Evolutionary conservation across 176 grass and related monocot genomes (phyloP).

Genomic region (Eremochloa ophiuroides): DNA sequence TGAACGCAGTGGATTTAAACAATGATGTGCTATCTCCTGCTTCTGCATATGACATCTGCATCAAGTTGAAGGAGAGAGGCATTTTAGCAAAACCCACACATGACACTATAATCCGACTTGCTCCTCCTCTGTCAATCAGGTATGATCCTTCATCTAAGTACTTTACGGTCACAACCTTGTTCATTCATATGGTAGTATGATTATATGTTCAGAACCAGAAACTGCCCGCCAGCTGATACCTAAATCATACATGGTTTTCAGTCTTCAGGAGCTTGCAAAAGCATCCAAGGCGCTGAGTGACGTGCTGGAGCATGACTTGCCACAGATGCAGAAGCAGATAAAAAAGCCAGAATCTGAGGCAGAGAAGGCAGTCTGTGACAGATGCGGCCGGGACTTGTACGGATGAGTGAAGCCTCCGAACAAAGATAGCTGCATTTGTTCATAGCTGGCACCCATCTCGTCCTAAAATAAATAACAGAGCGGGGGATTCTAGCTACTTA

Average conservation of each 20-base stretch:
- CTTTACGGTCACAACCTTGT: background rate
- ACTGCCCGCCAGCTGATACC: background rate
- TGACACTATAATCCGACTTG: slow-evolving; percentile 83
- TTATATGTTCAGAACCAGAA: background rate
- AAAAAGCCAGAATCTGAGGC: slow-evolving; percentile 48
- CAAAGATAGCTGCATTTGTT: background rate
- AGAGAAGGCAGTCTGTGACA: slow-evolving; percentile 53
- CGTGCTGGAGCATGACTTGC: slow-evolving; percentile 79
- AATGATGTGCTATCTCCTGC: slow-evolving; percentile 55
- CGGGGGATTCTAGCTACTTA: background rate
- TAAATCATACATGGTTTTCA: slow-evolving; percentile 34
- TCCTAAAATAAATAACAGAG: background rate
- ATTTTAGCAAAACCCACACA: slow-evolving; percentile 96
- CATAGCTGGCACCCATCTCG: background rate
- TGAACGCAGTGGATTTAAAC: slow-evolving; percentile 89
- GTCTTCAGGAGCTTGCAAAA: slow-evolving; percentile 68
- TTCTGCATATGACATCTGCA: slow-evolving; percentile 91
- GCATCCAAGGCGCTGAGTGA: slow-evolving; percentile 75
- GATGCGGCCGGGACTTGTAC: slow-evolving; percentile 55
- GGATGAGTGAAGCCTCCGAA: background rate
- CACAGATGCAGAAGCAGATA: slow-evolving; percentile 59
- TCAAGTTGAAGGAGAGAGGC: slow-evolving; percentile 92
- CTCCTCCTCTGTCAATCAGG: slow-evolving; percentile 82
- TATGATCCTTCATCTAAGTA: slow-evolving; percentile 5
- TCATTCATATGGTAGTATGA: background rate